These are phyloP conservation scores for Apiospora arundinis DNA, from an alignment of 2,329 filamentous ascomycete genomes.

Conservation along the genomic window DNA sequence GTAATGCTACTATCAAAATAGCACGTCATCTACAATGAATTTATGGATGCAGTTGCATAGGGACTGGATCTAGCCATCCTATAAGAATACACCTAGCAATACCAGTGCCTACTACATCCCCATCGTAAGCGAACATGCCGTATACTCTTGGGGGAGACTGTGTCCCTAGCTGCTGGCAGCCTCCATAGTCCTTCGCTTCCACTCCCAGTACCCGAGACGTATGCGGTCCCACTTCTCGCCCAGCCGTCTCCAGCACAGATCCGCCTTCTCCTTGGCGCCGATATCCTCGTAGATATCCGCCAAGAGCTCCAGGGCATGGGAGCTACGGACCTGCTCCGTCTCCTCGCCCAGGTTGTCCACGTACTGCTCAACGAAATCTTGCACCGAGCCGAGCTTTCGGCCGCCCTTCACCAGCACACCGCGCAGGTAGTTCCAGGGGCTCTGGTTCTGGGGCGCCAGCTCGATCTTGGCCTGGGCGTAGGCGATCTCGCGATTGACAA, in stretches of 20 bases:
- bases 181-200: conserved; percentile 43
- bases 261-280: conserved; percentile 67
- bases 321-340: conserved; percentile 62
- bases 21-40: neutral
- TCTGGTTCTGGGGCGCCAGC: conserved; percentile 90
- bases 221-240: conserved; percentile 90
- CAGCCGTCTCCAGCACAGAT: conserved; percentile 73
- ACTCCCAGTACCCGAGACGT: conserved; percentile 91
- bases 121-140: neutral
- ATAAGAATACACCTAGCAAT: neutral
- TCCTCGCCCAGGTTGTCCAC: conserved; percentile 53
- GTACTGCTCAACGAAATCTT: conserved; percentile 58
- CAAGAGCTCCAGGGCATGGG: conserved; percentile 73
- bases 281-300: conserved; percentile 70
- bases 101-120: neutral
- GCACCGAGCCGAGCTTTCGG: conserved; percentile 51
- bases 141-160: neutral
- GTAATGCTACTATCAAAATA: neutral
- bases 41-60: too few species aligned
- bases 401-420: conserved; percentile 75
- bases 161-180: neutral
- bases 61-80: neutral
- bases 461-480: conserved; percentile 77
- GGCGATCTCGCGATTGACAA: conserved; percentile 76
- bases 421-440: conserved; percentile 89